These are phyloP conservation scores for Tricholoma terreum DNA, from an alignment of 768 basidiomycete genomes.

Conservation along the genomic window DNA sequence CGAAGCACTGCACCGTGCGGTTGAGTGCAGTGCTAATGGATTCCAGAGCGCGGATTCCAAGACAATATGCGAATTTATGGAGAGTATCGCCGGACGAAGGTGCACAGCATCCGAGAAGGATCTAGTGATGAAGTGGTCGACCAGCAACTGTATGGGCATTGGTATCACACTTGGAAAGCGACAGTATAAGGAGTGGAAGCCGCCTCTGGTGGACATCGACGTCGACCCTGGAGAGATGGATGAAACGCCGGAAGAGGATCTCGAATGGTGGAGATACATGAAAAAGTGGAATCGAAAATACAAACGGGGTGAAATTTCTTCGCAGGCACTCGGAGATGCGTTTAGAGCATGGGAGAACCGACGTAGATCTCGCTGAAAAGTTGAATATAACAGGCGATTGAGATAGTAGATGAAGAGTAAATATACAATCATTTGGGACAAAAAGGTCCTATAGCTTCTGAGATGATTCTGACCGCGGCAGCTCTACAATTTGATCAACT, in stretches of 20 bases:
- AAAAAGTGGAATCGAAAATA: slow-evolving; percentile 25
- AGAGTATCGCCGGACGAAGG: slow-evolving; percentile 24
- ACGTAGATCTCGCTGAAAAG: too few species aligned
- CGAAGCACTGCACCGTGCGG: slow-evolving; percentile 16
- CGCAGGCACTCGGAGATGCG: slow-evolving; percentile 17
- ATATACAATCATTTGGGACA: too few species aligned
- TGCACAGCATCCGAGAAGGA: slow-evolving; percentile 18
- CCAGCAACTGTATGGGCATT: slow-evolving; percentile 8
- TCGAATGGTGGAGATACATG: slow-evolving; percentile 24
- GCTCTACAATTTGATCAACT: slow-evolving; percentile 79
- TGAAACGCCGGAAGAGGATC: slow-evolving; percentile 8
- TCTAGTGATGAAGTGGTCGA: slow-evolving; percentile 14
- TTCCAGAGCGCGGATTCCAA: slow-evolving; percentile 5
- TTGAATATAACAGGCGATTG: too few species aligned
- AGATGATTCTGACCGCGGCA: slow-evolving; percentile 6
- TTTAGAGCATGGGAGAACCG: slow-evolving; percentile 6
- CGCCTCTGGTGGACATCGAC: slow-evolving; percentile 19
- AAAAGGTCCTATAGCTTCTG: slow-evolving; percentile 17
- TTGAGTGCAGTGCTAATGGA: background rate
- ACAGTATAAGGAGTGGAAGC: slow-evolving; percentile 22
- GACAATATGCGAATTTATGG: slow-evolving; percentile 26
- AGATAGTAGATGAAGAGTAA: too few species aligned
- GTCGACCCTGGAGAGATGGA: slow-evolving; percentile 24
- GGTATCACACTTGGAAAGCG: slow-evolving; percentile 7
- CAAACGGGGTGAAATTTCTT: slow-evolving; percentile 22